These are phyloP conservation scores for Beauveria bassiana DNA, from an alignment of 2,329 filamentous ascomycete genomes.

Conservation along the genomic window DNA sequence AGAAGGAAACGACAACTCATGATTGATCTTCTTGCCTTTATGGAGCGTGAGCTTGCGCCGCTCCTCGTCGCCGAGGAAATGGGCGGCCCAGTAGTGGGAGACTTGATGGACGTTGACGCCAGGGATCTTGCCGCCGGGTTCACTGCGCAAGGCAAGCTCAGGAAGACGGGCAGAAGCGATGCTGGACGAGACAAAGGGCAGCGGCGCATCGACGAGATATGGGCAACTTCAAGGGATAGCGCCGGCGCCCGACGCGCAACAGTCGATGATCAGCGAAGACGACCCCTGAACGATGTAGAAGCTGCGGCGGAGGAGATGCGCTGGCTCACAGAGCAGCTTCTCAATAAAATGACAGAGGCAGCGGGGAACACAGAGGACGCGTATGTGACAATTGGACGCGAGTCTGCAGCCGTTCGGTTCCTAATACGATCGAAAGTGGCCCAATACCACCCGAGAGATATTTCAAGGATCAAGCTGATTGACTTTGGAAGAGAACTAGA, in stretches of 20 bases:
- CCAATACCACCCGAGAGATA: constrained; percentile 57
- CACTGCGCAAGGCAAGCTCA: constrained; percentile 49
- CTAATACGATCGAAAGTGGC: constrained; percentile 58
- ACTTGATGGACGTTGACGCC: constrained; percentile 56
- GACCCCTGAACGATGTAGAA: constrained; percentile 38
- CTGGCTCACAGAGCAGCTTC: constrained; percentile 50
- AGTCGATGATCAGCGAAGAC: not conserved
- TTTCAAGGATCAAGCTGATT: constrained; percentile 48
- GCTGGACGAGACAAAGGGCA: constrained; percentile 45
- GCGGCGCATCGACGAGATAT: constrained; percentile 56
- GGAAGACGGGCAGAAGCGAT: constrained; percentile 28
- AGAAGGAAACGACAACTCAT: constrained; percentile 53
- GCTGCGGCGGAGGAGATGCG: constrained; percentile 51
- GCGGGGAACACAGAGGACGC: constrained; percentile 46
- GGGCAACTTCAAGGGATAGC: constrained; percentile 32
- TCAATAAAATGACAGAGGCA: constrained; percentile 50
- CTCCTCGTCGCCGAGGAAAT: constrained; percentile 80
- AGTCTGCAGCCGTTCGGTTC: constrained; percentile 56
- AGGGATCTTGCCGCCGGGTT: constrained; percentile 54
- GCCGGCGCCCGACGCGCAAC: constrained; percentile 13
- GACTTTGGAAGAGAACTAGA: constrained; percentile 60
- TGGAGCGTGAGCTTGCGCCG: constrained; percentile 59
- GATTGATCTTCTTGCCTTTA: constrained; percentile 59
- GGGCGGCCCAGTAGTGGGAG: constrained; percentile 74
- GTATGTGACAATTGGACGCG: constrained; percentile 50